Percentiles rank a stretch among this genome's conserved stretches.
Evolutionary conservation across 208 protist genomes (phyloP).

Genomic region (Leishmania amazonensis): DNA sequence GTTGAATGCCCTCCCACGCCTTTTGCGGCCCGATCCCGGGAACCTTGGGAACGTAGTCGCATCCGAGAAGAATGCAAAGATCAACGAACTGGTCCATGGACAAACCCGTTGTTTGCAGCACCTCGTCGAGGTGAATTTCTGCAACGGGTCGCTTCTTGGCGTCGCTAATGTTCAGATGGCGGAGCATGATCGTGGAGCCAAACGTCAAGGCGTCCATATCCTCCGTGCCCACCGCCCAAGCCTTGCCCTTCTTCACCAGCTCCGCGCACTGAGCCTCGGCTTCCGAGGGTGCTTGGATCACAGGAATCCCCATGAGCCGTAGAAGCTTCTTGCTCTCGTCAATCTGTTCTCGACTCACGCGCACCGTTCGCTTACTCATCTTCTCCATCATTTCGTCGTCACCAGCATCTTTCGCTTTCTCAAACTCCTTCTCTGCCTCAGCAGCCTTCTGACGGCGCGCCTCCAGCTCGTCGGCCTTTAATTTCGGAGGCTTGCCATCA

Average conservation of each 20-base stretch:
- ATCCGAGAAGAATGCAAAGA: slow-evolving; percentile 99
- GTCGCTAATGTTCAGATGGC: slow-evolving; percentile 96
- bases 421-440: slow-evolving; percentile 93
- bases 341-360: slow-evolving; percentile 95
- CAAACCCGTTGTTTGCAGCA: slow-evolving; percentile 83
- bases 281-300: slow-evolving; percentile 96
- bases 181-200: slow-evolving; percentile 95
- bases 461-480: slow-evolving; percentile 96
- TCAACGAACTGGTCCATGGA: slow-evolving; percentile 98
- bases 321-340: slow-evolving; percentile 99
- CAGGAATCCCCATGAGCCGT: slow-evolving; percentile 98
- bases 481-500: slow-evolving; percentile 98
- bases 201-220: slow-evolving; percentile 99
- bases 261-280: slow-evolving; percentile 99
- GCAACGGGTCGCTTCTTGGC: slow-evolving; percentile 96
- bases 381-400: slow-evolving; percentile 94
- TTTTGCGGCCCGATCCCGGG: slow-evolving; percentile 97
- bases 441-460: slow-evolving; percentile 91
- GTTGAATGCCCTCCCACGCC: slow-evolving; percentile 95
- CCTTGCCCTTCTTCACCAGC: slow-evolving; percentile 93
- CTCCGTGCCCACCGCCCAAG: slow-evolving; percentile 98
- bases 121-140: slow-evolving; percentile 93
- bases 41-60: slow-evolving; percentile 99
- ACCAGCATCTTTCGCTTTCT: slow-evolving; percentile 87
- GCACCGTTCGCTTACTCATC: slow-evolving; percentile 95